These are phyloP conservation scores for Solanum neorickii DNA, from an alignment of 257 asterid species.

Conservation along the genomic window DNA sequence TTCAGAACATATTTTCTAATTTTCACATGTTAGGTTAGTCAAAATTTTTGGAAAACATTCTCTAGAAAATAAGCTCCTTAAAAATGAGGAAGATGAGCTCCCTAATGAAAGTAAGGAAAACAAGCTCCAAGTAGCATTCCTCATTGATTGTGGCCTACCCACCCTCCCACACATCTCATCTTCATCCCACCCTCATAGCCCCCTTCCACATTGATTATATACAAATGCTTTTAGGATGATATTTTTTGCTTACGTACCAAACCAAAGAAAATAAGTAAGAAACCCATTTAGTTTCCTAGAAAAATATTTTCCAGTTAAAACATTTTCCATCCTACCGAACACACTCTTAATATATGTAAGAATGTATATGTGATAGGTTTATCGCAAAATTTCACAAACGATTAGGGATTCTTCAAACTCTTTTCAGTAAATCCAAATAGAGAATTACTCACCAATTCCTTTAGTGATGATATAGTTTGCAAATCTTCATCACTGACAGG, in stretches of 20 bases:
- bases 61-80: neutral
- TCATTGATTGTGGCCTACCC: neutral
- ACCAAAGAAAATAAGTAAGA: neutral
- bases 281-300: neutral
- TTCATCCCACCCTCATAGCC: neutral
- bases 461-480: slow-evolving; percentile 33
- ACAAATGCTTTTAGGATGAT: neutral
- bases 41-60: neutral
- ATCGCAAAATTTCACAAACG: neutral
- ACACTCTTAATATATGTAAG: neutral
- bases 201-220: neutral
- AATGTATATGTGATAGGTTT: neutral
- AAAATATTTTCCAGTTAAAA: neutral
- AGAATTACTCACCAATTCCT: slow-evolving; percentile 43
- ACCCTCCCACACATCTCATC: neutral
- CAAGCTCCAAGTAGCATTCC: neutral
- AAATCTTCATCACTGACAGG: slow-evolving; percentile 45
- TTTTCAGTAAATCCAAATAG: neutral
- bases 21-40: neutral
- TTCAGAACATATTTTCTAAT: neutral
- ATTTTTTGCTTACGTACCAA: neutral
- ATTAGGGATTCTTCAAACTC: neutral
- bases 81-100: neutral
- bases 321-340: neutral
- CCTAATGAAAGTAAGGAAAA: neutral